Evolutionary conservation across 2,329 filamentous ascomycete species (phyloP).

Genomic region (Trichoderma citrinoviride): DNA sequence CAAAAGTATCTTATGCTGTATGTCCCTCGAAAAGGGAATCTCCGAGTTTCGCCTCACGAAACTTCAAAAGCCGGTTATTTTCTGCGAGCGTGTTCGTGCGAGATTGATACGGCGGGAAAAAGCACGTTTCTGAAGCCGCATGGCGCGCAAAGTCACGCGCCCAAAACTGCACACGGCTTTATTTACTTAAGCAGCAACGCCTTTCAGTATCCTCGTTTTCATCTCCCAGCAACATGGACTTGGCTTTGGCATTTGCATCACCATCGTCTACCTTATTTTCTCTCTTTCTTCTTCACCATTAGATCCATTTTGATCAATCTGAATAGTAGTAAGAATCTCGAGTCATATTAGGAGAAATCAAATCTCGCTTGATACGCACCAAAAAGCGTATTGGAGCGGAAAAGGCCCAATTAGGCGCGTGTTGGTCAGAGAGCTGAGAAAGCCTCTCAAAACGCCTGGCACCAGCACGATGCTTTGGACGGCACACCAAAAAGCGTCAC

Average conservation of each 20-base stretch:
- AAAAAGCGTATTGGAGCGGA: background rate
- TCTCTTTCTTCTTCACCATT: background rate
- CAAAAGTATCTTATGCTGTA: background rate
- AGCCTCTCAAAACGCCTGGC: background rate
- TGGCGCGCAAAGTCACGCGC: constrained; percentile 15
- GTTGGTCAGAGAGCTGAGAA: background rate
- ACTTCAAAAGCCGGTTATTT: background rate
- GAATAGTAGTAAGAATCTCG: background rate
- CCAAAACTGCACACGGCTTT: background rate
- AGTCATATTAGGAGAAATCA: background rate
- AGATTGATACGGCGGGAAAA: background rate
- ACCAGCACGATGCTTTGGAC: background rate
- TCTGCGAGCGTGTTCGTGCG: background rate
- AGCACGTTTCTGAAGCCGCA: background rate
- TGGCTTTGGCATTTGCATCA: background rate
- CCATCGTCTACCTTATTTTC: background rate
- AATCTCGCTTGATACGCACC: background rate
- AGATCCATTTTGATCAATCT: background rate
- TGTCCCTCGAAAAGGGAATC: background rate
- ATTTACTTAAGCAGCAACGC: constrained; percentile 9
- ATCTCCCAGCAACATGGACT: background rate
- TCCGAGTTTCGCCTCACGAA: background rate
- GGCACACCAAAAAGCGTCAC: background rate
- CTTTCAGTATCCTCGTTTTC: too few species aligned
- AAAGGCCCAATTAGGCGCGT: background rate